A percentile compares a stretch with the other conserved stretches of the same genome.
These are phyloP conservation scores for Camelina sativa DNA, from an alignment of 345 rosid genomes.

Conservation along the genomic window DNA sequence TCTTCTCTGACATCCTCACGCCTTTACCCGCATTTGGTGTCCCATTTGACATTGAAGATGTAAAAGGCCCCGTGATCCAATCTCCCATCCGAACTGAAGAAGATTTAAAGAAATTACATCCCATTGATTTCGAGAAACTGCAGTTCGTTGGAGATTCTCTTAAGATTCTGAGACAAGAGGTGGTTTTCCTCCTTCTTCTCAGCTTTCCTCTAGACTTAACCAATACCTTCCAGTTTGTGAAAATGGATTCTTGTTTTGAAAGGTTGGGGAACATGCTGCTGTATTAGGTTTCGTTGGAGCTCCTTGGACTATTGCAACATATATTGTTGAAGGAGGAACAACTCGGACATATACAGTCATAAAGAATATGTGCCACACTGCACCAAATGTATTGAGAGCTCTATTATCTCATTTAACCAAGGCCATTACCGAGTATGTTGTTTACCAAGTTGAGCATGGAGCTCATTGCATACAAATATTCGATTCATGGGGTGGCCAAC, in stretches of 20 bases:
- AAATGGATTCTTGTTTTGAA: constrained; percentile 28
- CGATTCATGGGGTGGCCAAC: constrained; percentile 98
- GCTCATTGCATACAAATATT: constrained; percentile 96
- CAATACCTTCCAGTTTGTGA: not conserved
- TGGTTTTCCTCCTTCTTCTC: constrained; percentile 35
- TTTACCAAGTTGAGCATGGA: constrained; percentile 89
- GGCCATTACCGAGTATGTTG: constrained; percentile 74
- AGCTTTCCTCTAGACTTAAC: not conserved
- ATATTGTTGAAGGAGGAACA: constrained; percentile 89
- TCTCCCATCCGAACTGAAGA: constrained; percentile 77
- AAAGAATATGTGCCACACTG: constrained; percentile 90
- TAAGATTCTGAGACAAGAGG: constrained; percentile 77
- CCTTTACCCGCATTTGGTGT: constrained; percentile 94
- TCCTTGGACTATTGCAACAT: constrained; percentile 95
- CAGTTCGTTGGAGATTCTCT: constrained; percentile 81
- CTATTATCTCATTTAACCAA: constrained; percentile 80
- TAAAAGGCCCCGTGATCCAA: constrained; percentile 81
- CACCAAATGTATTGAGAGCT: constrained; percentile 69
- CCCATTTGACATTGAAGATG: constrained; percentile 94
- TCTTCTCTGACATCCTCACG: constrained; percentile 95
- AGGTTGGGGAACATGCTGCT: constrained; percentile 83
- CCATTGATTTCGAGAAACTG: constrained; percentile 75
- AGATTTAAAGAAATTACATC: constrained; percentile 69
- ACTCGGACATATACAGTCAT: constrained; percentile 80
- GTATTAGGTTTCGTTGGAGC: constrained; percentile 92